A percentile compares a stretch with the other conserved stretches of the same genome.
These are phyloP conservation scores for Aspergillus aculeatus DNA, from an alignment of 2,329 filamentous ascomycete species.

Conservation along the genomic window DNA sequence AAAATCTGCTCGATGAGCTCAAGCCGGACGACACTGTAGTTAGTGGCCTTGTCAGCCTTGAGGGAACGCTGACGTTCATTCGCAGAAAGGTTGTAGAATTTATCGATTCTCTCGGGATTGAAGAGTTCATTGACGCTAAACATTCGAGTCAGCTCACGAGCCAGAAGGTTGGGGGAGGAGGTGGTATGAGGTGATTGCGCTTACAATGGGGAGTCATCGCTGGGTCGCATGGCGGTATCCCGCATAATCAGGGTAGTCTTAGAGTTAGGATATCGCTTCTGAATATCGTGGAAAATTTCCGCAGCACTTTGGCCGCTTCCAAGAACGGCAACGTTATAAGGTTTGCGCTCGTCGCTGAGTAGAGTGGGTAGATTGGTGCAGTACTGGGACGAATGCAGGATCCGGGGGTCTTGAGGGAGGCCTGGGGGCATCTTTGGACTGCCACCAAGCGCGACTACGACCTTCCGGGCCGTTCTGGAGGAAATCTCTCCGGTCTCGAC, in stretches of 20 bases:
- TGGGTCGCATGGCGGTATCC: constrained; percentile 78
- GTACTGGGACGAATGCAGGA: constrained; percentile 90
- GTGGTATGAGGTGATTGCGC: constrained; percentile 29
- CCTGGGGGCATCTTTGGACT: constrained; percentile 68
- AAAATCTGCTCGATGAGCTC: constrained; percentile 87
- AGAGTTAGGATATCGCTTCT: constrained; percentile 77
- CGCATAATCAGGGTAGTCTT: constrained; percentile 77
- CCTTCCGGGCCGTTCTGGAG: constrained; percentile 47
- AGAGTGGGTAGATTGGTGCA: constrained; percentile 46
- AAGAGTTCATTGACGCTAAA: constrained; percentile 90
- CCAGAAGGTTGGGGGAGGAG: not conserved
- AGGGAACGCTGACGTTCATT: constrained; percentile 62
- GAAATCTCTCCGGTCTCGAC: constrained; percentile 45
- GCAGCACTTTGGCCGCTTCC: constrained; percentile 90
- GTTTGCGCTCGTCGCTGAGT: constrained; percentile 37
- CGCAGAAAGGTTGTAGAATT: constrained; percentile 67
- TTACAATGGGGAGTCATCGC: constrained; percentile 94
- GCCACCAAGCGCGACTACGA: constrained; percentile 66
- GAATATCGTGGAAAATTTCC: constrained; percentile 90
- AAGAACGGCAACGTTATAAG: constrained; percentile 76
- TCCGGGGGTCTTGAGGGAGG: constrained; percentile 66
- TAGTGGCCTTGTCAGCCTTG: constrained; percentile 74
- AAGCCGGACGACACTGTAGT: constrained; percentile 93
- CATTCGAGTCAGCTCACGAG: constrained; percentile 9
- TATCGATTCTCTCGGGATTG: constrained; percentile 80